Percentiles rank a stretch among this genome's conserved stretches.
phyloP scores from a whole-genome alignment of 2,329 filamentous ascomycete species.

The Aureobasidium sp. region DNA sequence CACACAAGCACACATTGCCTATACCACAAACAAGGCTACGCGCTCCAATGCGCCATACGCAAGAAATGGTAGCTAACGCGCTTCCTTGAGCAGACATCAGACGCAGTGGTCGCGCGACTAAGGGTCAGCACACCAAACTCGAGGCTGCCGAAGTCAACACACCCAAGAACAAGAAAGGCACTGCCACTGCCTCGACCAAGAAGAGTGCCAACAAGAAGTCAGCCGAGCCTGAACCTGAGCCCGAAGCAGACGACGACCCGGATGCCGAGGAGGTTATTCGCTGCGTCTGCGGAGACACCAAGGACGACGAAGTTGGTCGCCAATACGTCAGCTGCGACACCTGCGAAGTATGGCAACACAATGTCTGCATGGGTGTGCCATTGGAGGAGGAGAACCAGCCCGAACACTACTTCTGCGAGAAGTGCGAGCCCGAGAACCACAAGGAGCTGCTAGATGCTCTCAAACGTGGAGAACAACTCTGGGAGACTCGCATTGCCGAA shows the following conservation, averaged over 20 bases:
- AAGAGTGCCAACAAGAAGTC: slow-evolving; percentile 40
- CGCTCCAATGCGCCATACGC: not conserved
- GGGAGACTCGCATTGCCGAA: slow-evolving; percentile 60
- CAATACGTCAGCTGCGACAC: slow-evolving; percentile 94
- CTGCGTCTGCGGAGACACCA: slow-evolving; percentile 84
- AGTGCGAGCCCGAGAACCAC: slow-evolving; percentile 78
- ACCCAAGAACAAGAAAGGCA: slow-evolving; percentile 33
- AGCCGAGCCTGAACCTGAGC: slow-evolving; percentile 39
- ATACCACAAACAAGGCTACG: not conserved
- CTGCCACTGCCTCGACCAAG: slow-evolving; percentile 19
- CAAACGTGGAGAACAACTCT: slow-evolving; percentile 71
- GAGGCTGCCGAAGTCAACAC: slow-evolving; percentile 58
- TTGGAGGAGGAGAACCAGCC: slow-evolving; percentile 67
- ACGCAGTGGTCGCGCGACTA: slow-evolving; percentile 90
- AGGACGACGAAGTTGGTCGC: slow-evolving; percentile 76
- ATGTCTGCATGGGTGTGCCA: slow-evolving; percentile 84
- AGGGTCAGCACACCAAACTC: slow-evolving; percentile 89
- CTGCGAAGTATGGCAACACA: slow-evolving; percentile 94
- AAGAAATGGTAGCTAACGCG: slow-evolving; percentile 10
- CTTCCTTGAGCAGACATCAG: slow-evolving; percentile 63
- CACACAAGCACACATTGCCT: not conserved
- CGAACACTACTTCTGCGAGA: slow-evolving; percentile 85
- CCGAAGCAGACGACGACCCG: slow-evolving; percentile 42
- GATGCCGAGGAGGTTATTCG: slow-evolving; percentile 70
- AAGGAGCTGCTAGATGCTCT: slow-evolving; percentile 71